A percentile compares a stretch with the other conserved stretches of the same genome.
Conservation (phyloP, 176 grass and related monocot species). For the Microstegium vimineum region DNA sequence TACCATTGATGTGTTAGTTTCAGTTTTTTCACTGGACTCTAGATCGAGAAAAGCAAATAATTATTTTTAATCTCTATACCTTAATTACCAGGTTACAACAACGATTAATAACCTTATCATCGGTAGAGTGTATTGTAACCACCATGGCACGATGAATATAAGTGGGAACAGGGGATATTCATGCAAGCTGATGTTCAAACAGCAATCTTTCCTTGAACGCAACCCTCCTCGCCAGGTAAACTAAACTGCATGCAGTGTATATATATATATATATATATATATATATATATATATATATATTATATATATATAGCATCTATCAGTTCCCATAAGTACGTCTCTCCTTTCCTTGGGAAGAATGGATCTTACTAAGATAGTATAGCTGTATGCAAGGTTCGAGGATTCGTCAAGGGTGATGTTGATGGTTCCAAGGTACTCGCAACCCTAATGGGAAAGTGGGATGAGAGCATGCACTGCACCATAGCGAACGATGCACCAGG, state of each 20-base stretch:
- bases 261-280: too few species aligned
- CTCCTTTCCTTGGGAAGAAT: not conserved
- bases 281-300: too few species aligned
- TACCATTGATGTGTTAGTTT: not conserved
- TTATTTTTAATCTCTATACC: not conserved
- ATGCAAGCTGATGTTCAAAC: constrained; percentile 83
- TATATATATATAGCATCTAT: too few species aligned
- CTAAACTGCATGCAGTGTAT: too few species aligned
- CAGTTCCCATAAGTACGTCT: too few species aligned
- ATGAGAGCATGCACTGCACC: constrained; percentile 54
- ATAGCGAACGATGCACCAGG: constrained; percentile 36
- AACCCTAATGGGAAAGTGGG: constrained; percentile 74
- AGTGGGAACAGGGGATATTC: constrained; percentile 66
- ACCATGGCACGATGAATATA: constrained; percentile 86
- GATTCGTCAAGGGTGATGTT: constrained; percentile 56
- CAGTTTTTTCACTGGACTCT: too few species aligned
- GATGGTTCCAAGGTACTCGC: constrained; percentile 52
- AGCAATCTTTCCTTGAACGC: constrained; percentile 72
- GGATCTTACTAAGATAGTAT: constrained; percentile 43
- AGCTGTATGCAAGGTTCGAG: constrained; percentile 59
- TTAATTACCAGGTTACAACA: constrained; percentile 80
- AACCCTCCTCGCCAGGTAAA: constrained; percentile 88
- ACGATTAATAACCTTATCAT: constrained; percentile 89
- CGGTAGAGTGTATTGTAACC: constrained; percentile 71
- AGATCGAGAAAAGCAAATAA: too few species aligned